These are phyloP conservation scores for Blepharisma undulans DNA, from an alignment of 169 alveolate genomes.

Conservation along the genomic window DNA sequence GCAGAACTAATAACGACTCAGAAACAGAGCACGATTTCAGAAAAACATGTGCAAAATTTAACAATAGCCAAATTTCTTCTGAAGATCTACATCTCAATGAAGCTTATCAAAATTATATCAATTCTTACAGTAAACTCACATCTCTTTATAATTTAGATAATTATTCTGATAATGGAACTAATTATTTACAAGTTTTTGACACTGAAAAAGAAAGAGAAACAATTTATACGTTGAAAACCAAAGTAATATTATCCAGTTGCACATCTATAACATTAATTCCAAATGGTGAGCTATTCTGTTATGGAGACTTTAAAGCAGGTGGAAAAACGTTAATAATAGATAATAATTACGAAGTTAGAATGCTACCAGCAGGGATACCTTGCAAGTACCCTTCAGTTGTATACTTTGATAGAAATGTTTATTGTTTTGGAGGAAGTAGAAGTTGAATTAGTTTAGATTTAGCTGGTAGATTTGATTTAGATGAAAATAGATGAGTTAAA, in stretches of 20 bases:
- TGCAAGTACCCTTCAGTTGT: not conserved
- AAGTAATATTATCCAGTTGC: not conserved
- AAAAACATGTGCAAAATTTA: not conserved
- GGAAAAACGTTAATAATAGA: not conserved
- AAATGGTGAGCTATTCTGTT: not conserved
- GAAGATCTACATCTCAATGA: not conserved
- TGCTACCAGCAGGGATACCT: not conserved
- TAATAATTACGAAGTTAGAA: not conserved
- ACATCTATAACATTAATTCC: not conserved
- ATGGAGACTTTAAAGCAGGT: not conserved
- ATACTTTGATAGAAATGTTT: not conserved
- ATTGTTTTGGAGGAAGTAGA: not conserved
- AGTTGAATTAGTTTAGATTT: too few species aligned
- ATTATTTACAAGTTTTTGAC: too few species aligned
- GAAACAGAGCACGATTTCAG: not conserved
- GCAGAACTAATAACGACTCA: not conserved
- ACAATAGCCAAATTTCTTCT: not conserved
- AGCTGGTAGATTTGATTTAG: not conserved
- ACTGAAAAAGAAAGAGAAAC: not conserved
- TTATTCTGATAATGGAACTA: too few species aligned
- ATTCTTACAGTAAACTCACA: not conserved
- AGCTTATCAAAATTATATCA: not conserved
- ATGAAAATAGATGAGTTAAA: not conserved
- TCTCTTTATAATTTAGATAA: not conserved
- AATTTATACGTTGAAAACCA: too few species aligned